Base-by-base conservation (phyloP, 192 early-diverging fungal genomes). In the Geranomyces michiganensis region DNA sequence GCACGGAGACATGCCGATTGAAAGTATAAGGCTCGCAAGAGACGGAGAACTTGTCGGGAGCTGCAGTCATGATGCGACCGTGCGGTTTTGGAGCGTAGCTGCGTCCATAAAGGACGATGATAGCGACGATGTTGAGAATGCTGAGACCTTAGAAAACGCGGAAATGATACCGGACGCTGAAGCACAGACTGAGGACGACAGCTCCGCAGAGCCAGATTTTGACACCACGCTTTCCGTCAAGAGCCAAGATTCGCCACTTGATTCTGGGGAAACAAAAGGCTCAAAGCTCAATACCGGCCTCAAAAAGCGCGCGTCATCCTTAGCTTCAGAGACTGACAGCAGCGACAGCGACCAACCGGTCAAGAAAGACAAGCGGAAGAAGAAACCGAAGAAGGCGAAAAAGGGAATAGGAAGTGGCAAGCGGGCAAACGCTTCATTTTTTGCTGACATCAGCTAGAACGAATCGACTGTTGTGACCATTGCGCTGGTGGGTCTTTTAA, bases 1-100 rank as follows among this genome's bases (percentile, higher is more conserved):
- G 68, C 94, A 97, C 72, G 92, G 90, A 30, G 88, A 92, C 15
- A 86, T 94, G 82, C 92, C 94, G 1, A 92, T 98, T 45, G 97
- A 99, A 75, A 83, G 88, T 61, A 81, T 99, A 22, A 67, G 82
- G 30, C 47, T 93, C 26, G 86, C 89, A 31, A 74, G 89, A 66
- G 91, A 93, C 74, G 86, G 89, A 66, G 84, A 88, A 14, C 90
- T 85, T 65, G 77, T 97, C 30, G 92, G 88, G 8, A 93, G 87
- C 66, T 90, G 90, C 68, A 91, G 92, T 31, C 95, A 96, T 71
- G 97, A 98, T 75, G 79, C 90, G 48, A 84, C 84, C 1, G 85
- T 99, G 27, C 88, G 90, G 62, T 93, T 99, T 74, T 99, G 96
- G 95, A 81, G 84, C 43, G 73, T 81, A 29, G 79, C 77, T 0